Percentiles rank a stretch among this genome's conserved stretches.
Evolutionary conservation across 2,329 filamentous ascomycete species (phyloP).

Genomic region (Phaeosphaeria sp.): DNA sequence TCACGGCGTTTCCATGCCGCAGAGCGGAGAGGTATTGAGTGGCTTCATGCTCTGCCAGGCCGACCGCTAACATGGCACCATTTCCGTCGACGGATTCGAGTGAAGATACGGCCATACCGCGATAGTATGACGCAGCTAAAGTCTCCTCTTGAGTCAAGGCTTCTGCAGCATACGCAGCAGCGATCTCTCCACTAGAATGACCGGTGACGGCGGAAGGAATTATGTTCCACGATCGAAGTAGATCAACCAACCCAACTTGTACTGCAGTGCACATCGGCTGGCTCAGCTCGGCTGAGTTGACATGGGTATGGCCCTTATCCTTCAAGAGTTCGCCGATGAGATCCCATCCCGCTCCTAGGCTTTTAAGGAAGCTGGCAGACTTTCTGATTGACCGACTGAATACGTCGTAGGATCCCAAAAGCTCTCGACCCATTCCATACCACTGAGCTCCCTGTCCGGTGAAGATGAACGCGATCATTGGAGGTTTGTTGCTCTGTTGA

Average conservation of each 20-base stretch:
- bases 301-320: slow-evolving; percentile 2
- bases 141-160: slow-evolving; percentile 20
- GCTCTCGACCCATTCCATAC: slow-evolving; percentile 43
- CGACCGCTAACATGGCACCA: slow-evolving; percentile 14
- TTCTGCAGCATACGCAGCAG: slow-evolving; percentile 46
- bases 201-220: slow-evolving; percentile 46
- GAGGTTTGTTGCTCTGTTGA: too few species aligned
- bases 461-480: slow-evolving; percentile 11
- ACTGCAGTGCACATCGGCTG: slow-evolving; percentile 48
- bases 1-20: background rate
- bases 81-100: background rate
- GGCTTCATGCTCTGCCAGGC: slow-evolving; percentile 3
- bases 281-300: slow-evolving; percentile 26
- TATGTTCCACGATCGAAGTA: slow-evolving; percentile 38
- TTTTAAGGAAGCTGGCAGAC: background rate
- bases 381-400: background rate
- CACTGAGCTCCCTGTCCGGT: slow-evolving; percentile 56
- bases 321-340: background rate
- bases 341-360: too few species aligned
- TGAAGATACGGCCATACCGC: slow-evolving; percentile 16
- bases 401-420: slow-evolving; percentile 5
- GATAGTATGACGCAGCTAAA: slow-evolving; percentile 30
- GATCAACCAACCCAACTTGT: slow-evolving; percentile 42
- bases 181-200: slow-evolving; percentile 52
- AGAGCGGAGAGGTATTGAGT: background rate